These are phyloP conservation scores for Helotiales sp. DNA, from an alignment of 2,329 filamentous ascomycete genomes.

Conservation along the genomic window DNA sequence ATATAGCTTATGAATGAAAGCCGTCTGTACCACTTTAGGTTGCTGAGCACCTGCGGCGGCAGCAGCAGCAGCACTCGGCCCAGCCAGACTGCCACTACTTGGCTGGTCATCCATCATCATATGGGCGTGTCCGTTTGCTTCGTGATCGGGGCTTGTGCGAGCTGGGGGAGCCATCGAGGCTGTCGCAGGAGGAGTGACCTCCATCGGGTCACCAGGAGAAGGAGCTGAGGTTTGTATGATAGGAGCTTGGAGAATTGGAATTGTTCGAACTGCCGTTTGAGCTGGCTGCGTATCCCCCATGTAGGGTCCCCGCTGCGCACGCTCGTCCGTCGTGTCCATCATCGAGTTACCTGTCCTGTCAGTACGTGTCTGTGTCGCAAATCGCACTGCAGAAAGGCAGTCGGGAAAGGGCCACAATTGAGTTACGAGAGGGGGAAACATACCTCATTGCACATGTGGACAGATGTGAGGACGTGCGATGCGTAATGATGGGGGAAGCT, in stretches of 20 bases:
- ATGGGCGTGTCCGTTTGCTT: slow-evolving; percentile 36
- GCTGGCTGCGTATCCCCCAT: slow-evolving; percentile 25
- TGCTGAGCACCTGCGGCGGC: slow-evolving; percentile 80
- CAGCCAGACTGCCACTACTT: slow-evolving; percentile 35
- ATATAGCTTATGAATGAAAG: slow-evolving; percentile 98
- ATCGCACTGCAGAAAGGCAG: slow-evolving; percentile 5
- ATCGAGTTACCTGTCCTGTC: slow-evolving; percentile 31
- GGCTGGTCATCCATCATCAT: slow-evolving; percentile 36
- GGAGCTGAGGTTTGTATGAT: slow-evolving; percentile 60
- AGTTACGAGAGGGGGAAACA: slow-evolving; percentile 10
- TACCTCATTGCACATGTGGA: slow-evolving; percentile 33
- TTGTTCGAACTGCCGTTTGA: slow-evolving; percentile 39
- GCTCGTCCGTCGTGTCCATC: slow-evolving; percentile 34
- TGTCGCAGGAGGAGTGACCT: slow-evolving; percentile 52
- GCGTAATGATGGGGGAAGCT: slow-evolving; percentile 20
- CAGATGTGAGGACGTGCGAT: slow-evolving; percentile 10
- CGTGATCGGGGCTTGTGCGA: slow-evolving; percentile 34
- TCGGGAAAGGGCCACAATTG: slow-evolving; percentile 5
- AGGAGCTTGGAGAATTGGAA: slow-evolving; percentile 58
- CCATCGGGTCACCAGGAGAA: slow-evolving; percentile 60
- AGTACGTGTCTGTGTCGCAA: slow-evolving; percentile 16
- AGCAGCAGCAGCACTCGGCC: slow-evolving; percentile 42
- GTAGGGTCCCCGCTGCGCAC: slow-evolving; percentile 31
- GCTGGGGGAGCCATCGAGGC: slow-evolving; percentile 40
- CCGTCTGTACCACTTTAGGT: slow-evolving; percentile 96